A percentile compares a stretch with the other conserved stretches of the same genome.
Conservation (phyloP, 2,329 filamentous ascomycete species). For the Stagonosporopsis rhizophila region DNA sequence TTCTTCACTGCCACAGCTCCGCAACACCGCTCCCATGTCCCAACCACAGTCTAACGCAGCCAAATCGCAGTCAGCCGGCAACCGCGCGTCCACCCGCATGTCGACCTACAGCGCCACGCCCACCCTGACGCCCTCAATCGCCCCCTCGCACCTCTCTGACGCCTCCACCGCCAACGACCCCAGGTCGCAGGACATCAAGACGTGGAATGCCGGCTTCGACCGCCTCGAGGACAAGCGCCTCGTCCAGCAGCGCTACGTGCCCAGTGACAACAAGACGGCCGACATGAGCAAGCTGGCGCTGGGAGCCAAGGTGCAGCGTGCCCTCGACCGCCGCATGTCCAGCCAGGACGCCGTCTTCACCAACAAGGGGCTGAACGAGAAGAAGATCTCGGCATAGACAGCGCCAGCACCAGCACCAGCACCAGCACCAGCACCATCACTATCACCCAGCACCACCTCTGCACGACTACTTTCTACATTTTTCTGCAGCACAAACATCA, state of each 20-base stretch:
- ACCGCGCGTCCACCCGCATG: conserved; percentile 54
- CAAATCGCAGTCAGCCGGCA: conserved; percentile 41
- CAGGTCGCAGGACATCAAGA: conserved; percentile 70
- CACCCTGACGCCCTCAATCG: conserved; percentile 60
- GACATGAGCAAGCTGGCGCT: conserved; percentile 86
- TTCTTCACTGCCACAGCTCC: conserved; percentile 8
- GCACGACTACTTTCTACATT: conserved; percentile 1
- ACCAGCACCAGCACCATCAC: too few species aligned
- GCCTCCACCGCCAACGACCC: conserved; percentile 52
- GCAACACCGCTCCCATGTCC: conserved; percentile 28
- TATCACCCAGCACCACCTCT: background rate
- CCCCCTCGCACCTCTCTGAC: conserved; percentile 51
- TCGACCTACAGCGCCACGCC: conserved; percentile 60
- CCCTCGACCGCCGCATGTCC: conserved; percentile 84
- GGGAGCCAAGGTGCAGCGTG: conserved; percentile 88
- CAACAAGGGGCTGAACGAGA: conserved; percentile 51
- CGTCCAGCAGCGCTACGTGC: conserved; percentile 78
- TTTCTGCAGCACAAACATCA: conserved; percentile 12
- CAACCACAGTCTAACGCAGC: conserved; percentile 35
- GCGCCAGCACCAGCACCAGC: background rate
- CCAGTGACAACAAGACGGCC: conserved; percentile 80
- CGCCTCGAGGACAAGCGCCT: conserved; percentile 91
- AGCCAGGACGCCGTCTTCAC: conserved; percentile 88
- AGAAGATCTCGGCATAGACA: conserved; percentile 43
- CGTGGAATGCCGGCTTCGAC: conserved; percentile 80